Base-by-base conservation (phyloP, 441 rosid genomes). In the Mallotus repandus region DNA sequence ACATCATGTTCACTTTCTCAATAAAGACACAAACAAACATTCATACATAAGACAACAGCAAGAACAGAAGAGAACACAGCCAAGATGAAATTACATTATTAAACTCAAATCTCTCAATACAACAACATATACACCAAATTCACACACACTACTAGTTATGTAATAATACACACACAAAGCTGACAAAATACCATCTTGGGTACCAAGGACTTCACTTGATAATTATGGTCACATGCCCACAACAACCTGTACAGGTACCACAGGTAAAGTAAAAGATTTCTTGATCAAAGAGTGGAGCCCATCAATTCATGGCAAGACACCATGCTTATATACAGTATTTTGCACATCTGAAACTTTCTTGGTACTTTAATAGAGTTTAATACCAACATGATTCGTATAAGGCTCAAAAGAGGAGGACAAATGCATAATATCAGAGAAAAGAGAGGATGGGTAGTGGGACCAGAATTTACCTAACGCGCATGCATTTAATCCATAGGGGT, bases 401-500 rank as follows among this genome's bases (percentile, higher is more conserved):
- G 66, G 69, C 38, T 67, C 67, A 75, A 63, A 61, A 67, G 66
- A 70, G 48, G 77, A 66, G 49, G 70, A 77, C 71, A 71, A 76
- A 77, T 77, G 84, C 81, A 74, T 71, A 68, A 67, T 62, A 76
- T 73, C 74, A 63, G 75, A 50, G 70, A 65, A 63, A 79, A 66
- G 22, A 32, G 12, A 49, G 70, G 78, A 82, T 68, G 77, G 73
- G 49, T 11, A 10, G 77, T 76, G 83, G 88, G 86, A 72, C 91
- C 85, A 64, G 15, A 53, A 66, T 4, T 74, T 73, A 84, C 89
- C 85, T 77, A 76, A 71, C 71, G 55, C 75, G 79, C 79, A 71
- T 71, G 79, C 75, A 71, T 71, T 56, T 48, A 70, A 48, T 66
- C 79, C 74, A 70, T 64, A 67, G 74, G 74, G 65, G 66, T 25